Conservation (phyloP, 1,284 basidiomycete genomes). For the Cerrena zonata region DNA sequence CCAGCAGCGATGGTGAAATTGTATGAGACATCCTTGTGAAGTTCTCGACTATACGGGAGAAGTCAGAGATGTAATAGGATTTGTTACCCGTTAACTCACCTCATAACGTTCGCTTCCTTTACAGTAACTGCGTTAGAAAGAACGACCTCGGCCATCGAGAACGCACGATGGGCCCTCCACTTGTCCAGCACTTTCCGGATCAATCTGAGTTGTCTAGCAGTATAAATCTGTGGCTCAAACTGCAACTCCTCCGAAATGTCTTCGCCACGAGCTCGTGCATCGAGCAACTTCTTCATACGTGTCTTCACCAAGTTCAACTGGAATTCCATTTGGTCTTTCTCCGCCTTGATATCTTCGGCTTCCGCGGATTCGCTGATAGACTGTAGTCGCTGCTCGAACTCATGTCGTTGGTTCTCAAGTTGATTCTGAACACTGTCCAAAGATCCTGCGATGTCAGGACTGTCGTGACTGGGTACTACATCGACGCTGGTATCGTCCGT, state of each 20-base stretch:
- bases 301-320: conserved; percentile 76
- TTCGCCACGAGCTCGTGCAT: conserved; percentile 74
- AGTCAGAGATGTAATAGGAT: conserved; percentile 5
- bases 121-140: conserved; percentile 81
- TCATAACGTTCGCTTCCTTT: conserved; percentile 93
- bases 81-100: conserved; percentile 41
- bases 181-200: conserved; percentile 76
- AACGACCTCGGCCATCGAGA: conserved; percentile 88
- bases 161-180: conserved; percentile 80
- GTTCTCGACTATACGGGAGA: conserved; percentile 58
- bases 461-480: conserved; percentile 58
- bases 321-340: conserved; percentile 87
- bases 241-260: conserved; percentile 52
- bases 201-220: conserved; percentile 72
- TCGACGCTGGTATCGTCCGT: conserved; percentile 85
- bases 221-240: conserved; percentile 77
- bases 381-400: conserved; percentile 60
- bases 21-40: conserved; percentile 81
- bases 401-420: conserved; percentile 43
- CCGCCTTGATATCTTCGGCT: conserved; percentile 76
- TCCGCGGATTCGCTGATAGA: conserved; percentile 71
- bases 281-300: conserved; percentile 78
- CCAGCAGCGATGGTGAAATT: conserved; percentile 89
- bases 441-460: conserved; percentile 57
- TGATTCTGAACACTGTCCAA: conserved; percentile 68